Base-by-base conservation (phyloP, 306 rosid genomes). In the Medicago ruthenica region DNA sequence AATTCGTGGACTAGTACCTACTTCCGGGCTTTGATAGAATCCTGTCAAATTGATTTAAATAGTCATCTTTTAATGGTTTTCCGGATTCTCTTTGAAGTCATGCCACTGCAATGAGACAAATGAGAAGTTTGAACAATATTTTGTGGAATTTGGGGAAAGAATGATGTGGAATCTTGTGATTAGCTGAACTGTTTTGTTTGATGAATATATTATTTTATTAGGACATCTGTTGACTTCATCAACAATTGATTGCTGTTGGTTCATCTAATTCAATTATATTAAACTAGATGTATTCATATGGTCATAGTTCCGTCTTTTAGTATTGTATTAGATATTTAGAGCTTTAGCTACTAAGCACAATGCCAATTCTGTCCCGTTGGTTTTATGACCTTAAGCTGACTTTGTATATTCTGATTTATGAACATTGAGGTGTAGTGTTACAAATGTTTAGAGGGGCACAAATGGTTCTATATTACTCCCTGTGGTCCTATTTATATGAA, bases 401-500 rank as follows among this genome's bases (percentile, higher is more conserved):
- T 22, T 59, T 27, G 5, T 59, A 5, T 59, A 60, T 60, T 60
- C 18, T 60, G 20, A 60, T 60, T 13, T 27, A 60, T 60, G 18
- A 15, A 60, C 66, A 60, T 14, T 60, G 66, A 60, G 40, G 39
- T 6, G 40, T 14, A 24, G 66, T 60, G 18, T 17, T 13, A 2
- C 18, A 60, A 60, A 60, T 60, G 41, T 60, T 60, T 27, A 59
- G 17, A 60, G 41, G 40, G 66, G 9, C 40, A 27, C 41, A 60
- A 15, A 60, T 27, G 41, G 41, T 27, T 60, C 18, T 60, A 1
- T 45, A 20, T 55, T 20, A 18, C 13, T 55, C 7, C 62, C 31
- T 55, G 4, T 9, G 14, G 34, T 55, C 62, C 34, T 55, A 20
- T 9, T 18, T 60, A 60, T 60, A 13, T 24, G 66, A 60, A 60